phyloP scores from a whole-genome alignment of 306 rosid species.

The Inga oerstediana region DNA sequence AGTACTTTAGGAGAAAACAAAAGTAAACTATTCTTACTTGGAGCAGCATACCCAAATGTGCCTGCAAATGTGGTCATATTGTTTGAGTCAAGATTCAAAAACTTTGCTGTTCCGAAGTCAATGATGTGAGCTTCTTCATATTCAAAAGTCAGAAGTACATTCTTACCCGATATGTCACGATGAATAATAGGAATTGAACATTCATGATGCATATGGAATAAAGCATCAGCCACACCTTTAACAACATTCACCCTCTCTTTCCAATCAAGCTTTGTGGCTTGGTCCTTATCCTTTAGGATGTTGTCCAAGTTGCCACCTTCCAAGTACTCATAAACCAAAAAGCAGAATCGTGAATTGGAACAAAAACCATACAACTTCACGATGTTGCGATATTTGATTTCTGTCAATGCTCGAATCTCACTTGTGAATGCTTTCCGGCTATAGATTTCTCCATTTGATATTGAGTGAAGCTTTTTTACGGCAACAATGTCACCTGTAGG shows the following conservation, averaged over 20 bases:
- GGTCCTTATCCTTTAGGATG: not conserved
- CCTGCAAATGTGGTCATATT: constrained; percentile 16
- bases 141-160: not conserved
- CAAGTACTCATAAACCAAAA: constrained; percentile 22
- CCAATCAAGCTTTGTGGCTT: not conserved
- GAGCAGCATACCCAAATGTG: constrained; percentile 31
- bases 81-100: not conserved
- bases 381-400: too few species aligned
- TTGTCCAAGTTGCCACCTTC: not conserved
- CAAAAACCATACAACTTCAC: not conserved
- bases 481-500: constrained; percentile 11
- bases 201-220: too few species aligned
- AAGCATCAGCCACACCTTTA: too few species aligned
- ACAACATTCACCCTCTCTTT: not conserved
- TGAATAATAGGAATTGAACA: not conserved
- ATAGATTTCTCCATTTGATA: not conserved
- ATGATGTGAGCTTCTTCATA: not conserved
- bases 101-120: not conserved
- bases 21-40: not conserved
- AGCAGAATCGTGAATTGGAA: not conserved
- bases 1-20: not conserved
- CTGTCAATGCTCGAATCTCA: not conserved
- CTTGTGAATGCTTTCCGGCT: not conserved
- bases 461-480: constrained; percentile 9
- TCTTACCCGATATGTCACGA: not conserved